These are phyloP conservation scores for Suillus weaverae DNA, from an alignment of 768 basidiomycete genomes.

Conservation along the genomic window DNA sequence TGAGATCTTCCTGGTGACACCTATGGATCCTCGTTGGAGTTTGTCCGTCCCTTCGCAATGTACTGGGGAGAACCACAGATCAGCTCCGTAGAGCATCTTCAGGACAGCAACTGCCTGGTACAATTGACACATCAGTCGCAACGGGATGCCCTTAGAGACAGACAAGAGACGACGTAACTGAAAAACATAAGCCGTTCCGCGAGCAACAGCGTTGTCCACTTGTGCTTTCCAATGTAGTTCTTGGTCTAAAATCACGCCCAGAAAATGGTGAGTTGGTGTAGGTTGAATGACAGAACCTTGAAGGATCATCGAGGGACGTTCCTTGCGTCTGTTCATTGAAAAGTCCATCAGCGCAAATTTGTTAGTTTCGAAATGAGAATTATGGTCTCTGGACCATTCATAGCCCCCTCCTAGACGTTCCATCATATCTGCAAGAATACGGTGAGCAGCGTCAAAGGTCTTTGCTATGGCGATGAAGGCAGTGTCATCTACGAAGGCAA, in stretches of 20 bases:
- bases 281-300: background rate
- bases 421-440: conserved; percentile 27
- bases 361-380: conserved; percentile 19
- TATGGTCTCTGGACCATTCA: conserved; percentile 14
- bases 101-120: conserved; percentile 26
- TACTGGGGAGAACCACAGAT: conserved; percentile 25
- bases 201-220: conserved; percentile 4
- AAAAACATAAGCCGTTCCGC: background rate
- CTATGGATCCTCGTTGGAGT: background rate
- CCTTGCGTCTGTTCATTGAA: background rate
- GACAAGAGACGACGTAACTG: conserved; percentile 9
- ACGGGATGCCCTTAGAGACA: conserved; percentile 15
- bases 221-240: conserved; percentile 18
- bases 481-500: conserved; percentile 30
- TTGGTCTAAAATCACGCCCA: conserved; percentile 28
- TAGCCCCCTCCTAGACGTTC: conserved; percentile 13
- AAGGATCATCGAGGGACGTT: background rate
- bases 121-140: conserved; percentile 18
- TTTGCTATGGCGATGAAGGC: conserved; percentile 21
- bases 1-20: accelerated
- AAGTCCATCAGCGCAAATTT: conserved; percentile 16
- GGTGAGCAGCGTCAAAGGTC: conserved; percentile 20
- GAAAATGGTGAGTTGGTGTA: conserved; percentile 18
- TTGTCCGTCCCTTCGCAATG: background rate
- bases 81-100: conserved; percentile 26